Evolutionary conservation across 257 asterid genomes (phyloP).

Genomic region (Ocimum tenuiflorum): DNA sequence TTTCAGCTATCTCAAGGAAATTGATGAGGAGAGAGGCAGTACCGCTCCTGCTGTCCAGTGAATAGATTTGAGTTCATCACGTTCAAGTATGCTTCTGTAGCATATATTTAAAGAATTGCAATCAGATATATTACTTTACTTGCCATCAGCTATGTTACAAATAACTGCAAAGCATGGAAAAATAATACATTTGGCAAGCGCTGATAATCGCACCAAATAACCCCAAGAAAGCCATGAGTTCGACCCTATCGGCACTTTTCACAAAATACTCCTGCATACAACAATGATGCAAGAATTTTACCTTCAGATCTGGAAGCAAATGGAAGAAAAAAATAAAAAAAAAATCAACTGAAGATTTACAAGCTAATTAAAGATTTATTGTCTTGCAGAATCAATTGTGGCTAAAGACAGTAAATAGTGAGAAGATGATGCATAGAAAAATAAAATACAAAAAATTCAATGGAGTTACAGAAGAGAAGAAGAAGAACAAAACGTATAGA

Average conservation of each 20-base stretch:
- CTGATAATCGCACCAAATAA: conserved; percentile 82
- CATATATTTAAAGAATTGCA: conserved; percentile 31
- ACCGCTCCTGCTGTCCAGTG: conserved; percentile 81
- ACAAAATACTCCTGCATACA: conserved; percentile 70
- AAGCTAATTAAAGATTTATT: not conserved
- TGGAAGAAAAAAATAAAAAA: not conserved
- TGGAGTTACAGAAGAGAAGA: not conserved
- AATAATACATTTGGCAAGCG: conserved; percentile 82
- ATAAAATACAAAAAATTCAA: not conserved
- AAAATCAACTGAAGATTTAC: not conserved
- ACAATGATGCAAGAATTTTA: conserved; percentile 8
- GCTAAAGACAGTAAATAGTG: not conserved
- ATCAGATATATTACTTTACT: not conserved
- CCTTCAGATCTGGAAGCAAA: not conserved
- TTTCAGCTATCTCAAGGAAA: not conserved
- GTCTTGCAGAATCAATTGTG: not conserved
- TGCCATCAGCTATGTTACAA: not conserved
- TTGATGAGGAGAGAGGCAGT: conserved; percentile 19
- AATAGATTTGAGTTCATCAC: conserved; percentile 67
- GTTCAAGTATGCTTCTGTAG: conserved; percentile 70
- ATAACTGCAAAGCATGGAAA: not conserved
- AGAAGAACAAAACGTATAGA: not conserved
- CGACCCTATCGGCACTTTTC: conserved; percentile 79
- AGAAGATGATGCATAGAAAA: not conserved
- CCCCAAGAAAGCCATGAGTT: conserved; percentile 92